A percentile compares a stretch with the other conserved stretches of the same genome.
phyloP scores from a whole-genome alignment of 2,329 filamentous ascomycete genomes.

The Dactylellina cionopaga region DNA sequence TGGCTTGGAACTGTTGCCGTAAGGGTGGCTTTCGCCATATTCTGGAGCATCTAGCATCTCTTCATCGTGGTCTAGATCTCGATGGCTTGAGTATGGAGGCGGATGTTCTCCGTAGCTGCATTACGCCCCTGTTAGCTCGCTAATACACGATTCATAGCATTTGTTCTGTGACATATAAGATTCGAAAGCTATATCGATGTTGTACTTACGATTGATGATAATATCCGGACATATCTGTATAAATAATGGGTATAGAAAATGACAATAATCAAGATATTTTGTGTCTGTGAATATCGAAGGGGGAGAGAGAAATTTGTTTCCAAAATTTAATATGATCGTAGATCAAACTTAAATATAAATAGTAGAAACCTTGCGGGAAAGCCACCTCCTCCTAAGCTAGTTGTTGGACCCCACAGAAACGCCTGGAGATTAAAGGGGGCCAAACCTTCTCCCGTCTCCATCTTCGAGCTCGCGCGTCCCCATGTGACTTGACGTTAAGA shows the following conservation, averaged over 20 bases:
- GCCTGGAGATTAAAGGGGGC: not conserved
- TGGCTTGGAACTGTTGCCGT: not conserved
- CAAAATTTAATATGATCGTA: too few relatives aligned
- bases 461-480: not conserved
- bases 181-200: not conserved
- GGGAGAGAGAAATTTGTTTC: too few relatives aligned
- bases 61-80: conserved; percentile 20
- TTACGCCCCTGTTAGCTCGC: not conserved
- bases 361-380: not conserved
- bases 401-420: not conserved
- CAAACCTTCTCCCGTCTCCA: not conserved
- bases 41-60: conserved; percentile 27
- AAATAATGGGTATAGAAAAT: not conserved
- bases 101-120: not conserved
- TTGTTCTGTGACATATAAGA: too few relatives aligned
- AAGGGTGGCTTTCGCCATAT: not conserved
- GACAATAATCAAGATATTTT: too few relatives aligned
- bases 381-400: not conserved
- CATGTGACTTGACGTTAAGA: conserved; percentile 9
- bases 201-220: conserved; percentile 1
- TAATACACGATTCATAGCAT: not conserved
- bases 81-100: not conserved
- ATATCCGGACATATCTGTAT: conserved; percentile 7
- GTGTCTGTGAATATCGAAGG: too few relatives aligned
- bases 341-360: not conserved